phyloP scores from a whole-genome alignment of 441 rosid species.

The Biscutella laevigata region DNA sequence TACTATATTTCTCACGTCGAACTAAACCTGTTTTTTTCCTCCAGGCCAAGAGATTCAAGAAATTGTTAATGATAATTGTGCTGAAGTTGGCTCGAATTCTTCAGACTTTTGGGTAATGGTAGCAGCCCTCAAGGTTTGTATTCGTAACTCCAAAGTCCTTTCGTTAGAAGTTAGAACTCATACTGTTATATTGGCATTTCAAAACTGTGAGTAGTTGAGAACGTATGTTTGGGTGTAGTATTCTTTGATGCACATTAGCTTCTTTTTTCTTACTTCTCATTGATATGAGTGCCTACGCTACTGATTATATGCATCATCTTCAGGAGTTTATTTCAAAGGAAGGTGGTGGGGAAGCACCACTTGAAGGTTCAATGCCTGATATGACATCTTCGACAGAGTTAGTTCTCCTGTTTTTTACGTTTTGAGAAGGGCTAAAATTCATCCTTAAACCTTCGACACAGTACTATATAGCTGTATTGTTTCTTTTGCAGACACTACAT shows the following conservation, averaged over 20 bases:
- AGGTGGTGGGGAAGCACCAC: constrained; percentile 87
- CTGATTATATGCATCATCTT: constrained; percentile 19
- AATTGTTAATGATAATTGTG: constrained; percentile 50
- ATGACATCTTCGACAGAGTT: constrained; percentile 98
- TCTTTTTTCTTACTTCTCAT: neutral
- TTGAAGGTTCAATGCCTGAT: constrained; percentile 93
- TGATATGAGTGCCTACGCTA: neutral
- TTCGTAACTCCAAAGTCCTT: constrained; percentile 26
- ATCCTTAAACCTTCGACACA: neutral
- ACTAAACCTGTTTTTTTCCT: neutral
- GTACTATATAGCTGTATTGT: neutral
- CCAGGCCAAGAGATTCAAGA: constrained; percentile 59
- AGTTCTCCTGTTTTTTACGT: constrained; percentile 24
- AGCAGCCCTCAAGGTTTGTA: constrained; percentile 89
- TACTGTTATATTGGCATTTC: neutral
- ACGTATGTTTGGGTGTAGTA: neutral
- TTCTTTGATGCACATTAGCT: neutral
- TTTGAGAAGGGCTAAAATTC: neutral
- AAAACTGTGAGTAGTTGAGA: neutral
- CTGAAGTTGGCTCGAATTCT: constrained; percentile 58
- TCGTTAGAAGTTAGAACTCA: neutral
- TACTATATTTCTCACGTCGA: neutral
- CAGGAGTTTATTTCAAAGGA: constrained; percentile 84
- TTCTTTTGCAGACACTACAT: constrained; percentile 64
- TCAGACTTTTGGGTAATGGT: constrained; percentile 95